Evolutionary conservation across 2,329 filamentous ascomycete species (phyloP), one percentile per base, ranked within the genome.

Genomic region (Alternaria viburni): DNA sequence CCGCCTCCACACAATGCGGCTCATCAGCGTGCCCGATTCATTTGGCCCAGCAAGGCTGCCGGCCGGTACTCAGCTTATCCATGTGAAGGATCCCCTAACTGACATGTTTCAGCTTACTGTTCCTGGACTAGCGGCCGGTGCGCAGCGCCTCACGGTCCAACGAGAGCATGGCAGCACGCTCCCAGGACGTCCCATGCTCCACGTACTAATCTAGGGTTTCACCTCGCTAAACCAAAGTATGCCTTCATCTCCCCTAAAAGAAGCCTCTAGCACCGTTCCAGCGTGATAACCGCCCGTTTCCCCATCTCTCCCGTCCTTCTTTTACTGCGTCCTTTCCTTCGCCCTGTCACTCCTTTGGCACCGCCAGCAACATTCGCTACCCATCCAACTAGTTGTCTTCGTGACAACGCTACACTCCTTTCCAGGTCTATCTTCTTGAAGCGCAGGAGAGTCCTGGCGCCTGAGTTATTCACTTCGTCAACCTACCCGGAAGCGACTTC

Each of bases 211-310:
- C 68, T 61, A 64, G 58, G 68, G 77, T 79, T 79, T 78, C 77
- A 77, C 68, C 57, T 74, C 70, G 69, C 73, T 70, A 71, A 76
- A 72, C 71, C 71, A 70, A 75, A 59, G 71, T 74, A 77, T 78
- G 76, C 76, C 76, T 79, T 79, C 77, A 79, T 77, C 71, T 77
- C 74, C 74, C 69, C 62, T 59, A 70, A 64, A 69, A 72, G 72
- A 73, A 72, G 21, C 23, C 44, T 43, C 41, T 49, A 41, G 60
- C 71, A 73, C 67, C 64, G 65, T 68, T 61, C 58, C 66, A 67
- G 63, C 65, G 71, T 75, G 70, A 69, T 74, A 76, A 69, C 69
- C 69, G 63, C 69, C 71, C 64, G 62, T 65, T 68, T 69, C 62
- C 67, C 49, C 47, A 51, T 52, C 51, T 45, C 32, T 44, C 43